Evolutionary conservation across 805 yeast genomes (phyloP), one percentile per base, ranked within the genome.

Genomic region (Candida yuanshanica): DNA sequence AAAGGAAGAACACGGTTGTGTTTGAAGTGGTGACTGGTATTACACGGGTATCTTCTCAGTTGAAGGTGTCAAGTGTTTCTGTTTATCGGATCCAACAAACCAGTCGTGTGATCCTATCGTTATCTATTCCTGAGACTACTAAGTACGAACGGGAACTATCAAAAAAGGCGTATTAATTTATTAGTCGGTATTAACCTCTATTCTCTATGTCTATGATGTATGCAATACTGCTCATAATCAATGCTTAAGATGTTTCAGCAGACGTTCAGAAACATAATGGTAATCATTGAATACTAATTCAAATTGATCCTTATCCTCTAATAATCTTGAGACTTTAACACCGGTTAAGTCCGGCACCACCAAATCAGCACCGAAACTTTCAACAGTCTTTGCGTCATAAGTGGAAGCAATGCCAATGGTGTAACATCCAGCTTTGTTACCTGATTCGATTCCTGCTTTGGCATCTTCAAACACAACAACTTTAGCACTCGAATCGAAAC

Each of bases 391-490:
- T 36, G 80, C 74, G 49, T 71, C 77, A 62, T 79, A 83, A 41
- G 93, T 80, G 42, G 93, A 82, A 51, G 90, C 83, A 63, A 86
- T 81, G 58, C 95, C 95, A 52, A 86, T 78, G 46, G 84, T 82
- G 58, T 75, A 71, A 60, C 93, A 88, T 45, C 90, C 95, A 20
- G 93, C 90, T 42, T 74, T 84, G 59, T 79, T 77, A 58, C 95
- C 95, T 31, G 95, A 91, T 53, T 75, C 65, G 48, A 85, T 78
- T 59, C 95, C 95, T 37, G 93, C 90, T 44, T 89, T 91, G 35
- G 95, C 95, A 60, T 86, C 95, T 67, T 86, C 95, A 57, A 86
- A 86, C 38, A 83, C 89, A 33, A 85, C 80, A 23, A 68, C 68
- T 56, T 63, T 69, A 45, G 66, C 60, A 36, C 34, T 16, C 4